Percentiles rank a stretch among this genome's conserved stretches.
phyloP scores from a whole-genome alignment of 768 basidiomycete genomes.

The Lenzites betulinus region DNA sequence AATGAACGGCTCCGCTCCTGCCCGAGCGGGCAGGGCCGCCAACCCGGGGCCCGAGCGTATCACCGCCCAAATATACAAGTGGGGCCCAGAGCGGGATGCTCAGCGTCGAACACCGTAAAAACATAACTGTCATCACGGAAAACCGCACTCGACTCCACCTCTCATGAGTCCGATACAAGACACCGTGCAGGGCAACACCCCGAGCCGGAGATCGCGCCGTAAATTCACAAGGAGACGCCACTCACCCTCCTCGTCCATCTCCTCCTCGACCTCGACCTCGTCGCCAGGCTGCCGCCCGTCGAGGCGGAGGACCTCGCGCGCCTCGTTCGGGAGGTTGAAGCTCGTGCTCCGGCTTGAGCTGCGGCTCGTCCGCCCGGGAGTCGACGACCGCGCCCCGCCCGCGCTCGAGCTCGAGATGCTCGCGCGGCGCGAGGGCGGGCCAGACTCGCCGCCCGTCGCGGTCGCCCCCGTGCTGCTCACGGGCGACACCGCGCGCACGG shows the following conservation, averaged over 20 bases:
- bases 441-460: slow-evolving; percentile 59
- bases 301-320: slow-evolving; percentile 57
- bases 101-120: too few relatives aligned
- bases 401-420: slow-evolving; percentile 61
- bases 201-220: background rate
- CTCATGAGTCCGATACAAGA: background rate
- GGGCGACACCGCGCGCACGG: slow-evolving; percentile 39
- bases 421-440: slow-evolving; percentile 71
- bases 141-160: too few relatives aligned
- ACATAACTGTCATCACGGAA: too few relatives aligned
- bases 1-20: too few relatives aligned
- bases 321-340: slow-evolving; percentile 77
- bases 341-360: slow-evolving; percentile 80
- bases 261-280: slow-evolving; percentile 65
- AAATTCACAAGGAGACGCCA: slow-evolving; percentile 8
- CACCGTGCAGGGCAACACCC: background rate
- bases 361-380: slow-evolving; percentile 59
- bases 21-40: too few relatives aligned
- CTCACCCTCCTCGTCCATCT: slow-evolving; percentile 89
- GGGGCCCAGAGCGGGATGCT: too few relatives aligned
- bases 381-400: slow-evolving; percentile 47
- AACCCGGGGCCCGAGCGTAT: too few relatives aligned
- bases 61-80: too few relatives aligned
- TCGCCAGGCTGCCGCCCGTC: slow-evolving; percentile 44
- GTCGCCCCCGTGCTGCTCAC: slow-evolving; percentile 48